Evolutionary conservation across 2,329 filamentous ascomycete genomes (phyloP), one percentile per base, ranked within the genome.

Genomic region (Alternaria sp.): DNA sequence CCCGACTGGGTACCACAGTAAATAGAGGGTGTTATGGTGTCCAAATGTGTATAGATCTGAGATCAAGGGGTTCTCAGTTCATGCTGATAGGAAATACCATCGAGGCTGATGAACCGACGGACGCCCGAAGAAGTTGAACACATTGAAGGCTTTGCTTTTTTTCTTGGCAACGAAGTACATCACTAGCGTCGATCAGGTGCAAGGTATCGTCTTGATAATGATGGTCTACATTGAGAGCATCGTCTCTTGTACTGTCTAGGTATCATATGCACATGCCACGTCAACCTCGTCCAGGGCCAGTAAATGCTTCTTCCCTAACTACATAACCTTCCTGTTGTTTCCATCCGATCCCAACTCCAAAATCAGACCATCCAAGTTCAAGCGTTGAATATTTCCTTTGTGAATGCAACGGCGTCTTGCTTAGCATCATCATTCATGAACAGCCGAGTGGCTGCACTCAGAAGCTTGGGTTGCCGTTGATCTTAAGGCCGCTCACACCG

Each of bases 401-500:
- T n/a, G 23, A 28, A 7, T 47, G 21, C n/a, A 11, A 11, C 17
- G 21, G 8, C 25, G 36, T 36, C 47, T 26, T 23, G 23, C 45
- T 17, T 30, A 15, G 13, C 11, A 40, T 40, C 36, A 40, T 40
- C 36, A 17, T 26, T 36, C 2, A 54, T 26, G 15, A n/a, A 44
- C 26, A 46, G 23, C 15, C 7, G 44, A 23, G 43, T 28, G 26
- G 3, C 6, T 36, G 3, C 50, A 28, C 23, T 55, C 66, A 72
- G 12, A 67, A 71, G 47, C 60, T 63, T 49, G 61, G 55, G 13
- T 69, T 64, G 25, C 70, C 70, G 15, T 70, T 71, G 49, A 72
- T 52, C 54, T 68, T 69, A 9, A 76, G 11, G 2, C 70, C 69
- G 28, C 67, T 66, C 7, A 75, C 62, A 12, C 71, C 74, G 40